Conservation (phyloP, 371 early-diverging fungal species). For the Rhizopus microsporus region DNA sequence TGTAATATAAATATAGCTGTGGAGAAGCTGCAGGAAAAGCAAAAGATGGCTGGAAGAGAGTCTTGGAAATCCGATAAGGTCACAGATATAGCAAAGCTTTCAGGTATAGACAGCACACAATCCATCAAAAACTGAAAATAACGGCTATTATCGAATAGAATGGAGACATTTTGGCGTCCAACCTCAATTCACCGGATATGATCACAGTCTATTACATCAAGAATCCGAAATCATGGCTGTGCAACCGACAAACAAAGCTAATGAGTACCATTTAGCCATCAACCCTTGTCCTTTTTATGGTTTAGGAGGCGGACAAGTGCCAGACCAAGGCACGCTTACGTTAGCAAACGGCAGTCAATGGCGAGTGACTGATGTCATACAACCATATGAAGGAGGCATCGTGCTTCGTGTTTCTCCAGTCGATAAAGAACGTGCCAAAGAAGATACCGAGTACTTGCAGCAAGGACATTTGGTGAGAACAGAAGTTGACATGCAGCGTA, state of each 20-base stretch:
- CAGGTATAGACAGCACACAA: conserved; percentile 25
- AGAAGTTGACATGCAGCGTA: conserved; percentile 52
- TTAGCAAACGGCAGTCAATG: conserved; percentile 52
- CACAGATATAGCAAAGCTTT: conserved; percentile 32
- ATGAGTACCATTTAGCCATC: conserved; percentile 53
- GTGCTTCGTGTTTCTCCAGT: conserved; percentile 31
- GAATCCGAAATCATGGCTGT: conserved; percentile 55
- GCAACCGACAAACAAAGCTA: conserved; percentile 38
- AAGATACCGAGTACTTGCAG: conserved; percentile 48
- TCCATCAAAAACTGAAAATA: neutral
- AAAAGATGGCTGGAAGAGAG: conserved; percentile 54
- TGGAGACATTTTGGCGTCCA: conserved; percentile 43
- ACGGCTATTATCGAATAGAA: conserved; percentile 18
- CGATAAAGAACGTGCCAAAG: conserved; percentile 19
- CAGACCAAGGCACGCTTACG: conserved; percentile 59
- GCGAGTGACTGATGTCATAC: conserved; percentile 54
- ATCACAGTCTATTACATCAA: conserved; percentile 43
- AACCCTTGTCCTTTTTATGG: conserved; percentile 80
- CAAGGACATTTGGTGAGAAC: conserved; percentile 47
- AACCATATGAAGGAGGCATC: conserved; percentile 59
- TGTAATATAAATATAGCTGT: conserved; percentile 34
- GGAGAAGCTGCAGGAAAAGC: conserved; percentile 53
- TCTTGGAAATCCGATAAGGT: conserved; percentile 56
- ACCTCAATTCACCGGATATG: conserved; percentile 63
- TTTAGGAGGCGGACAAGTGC: conserved; percentile 74